Base-by-base conservation (phyloP, 202 grass and related monocot genomes). In the Carex arenaria region DNA sequence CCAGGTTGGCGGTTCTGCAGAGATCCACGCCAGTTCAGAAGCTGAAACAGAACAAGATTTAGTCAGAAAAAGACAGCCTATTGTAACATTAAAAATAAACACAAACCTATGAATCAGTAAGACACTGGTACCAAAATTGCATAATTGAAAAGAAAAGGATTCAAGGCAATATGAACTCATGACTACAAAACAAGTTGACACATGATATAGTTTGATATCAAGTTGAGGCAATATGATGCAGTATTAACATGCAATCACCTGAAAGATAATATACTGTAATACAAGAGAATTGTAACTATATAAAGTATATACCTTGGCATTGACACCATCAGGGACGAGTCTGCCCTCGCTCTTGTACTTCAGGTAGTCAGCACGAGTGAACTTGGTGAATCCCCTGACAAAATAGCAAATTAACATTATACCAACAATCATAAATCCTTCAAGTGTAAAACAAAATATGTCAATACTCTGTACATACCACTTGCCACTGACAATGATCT, bases 401-500 rank as follows among this genome's bases (percentile, higher is more conserved):
- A 60, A 5, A 3, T 55, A 80, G 34, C 8, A 75, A 3, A 65
- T 4, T 75, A 2, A 13, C 57, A 17, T 74, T 71, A 85, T 40
- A 32, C 55, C 10, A 4, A 13, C 74, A 89, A 78, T 22, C n/a
- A 17, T n/a, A 30, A 68, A 61, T 72, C n/a, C 17, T 30, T 7
- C 10, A 23, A 72, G 19, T 74, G 64, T 11, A 74, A 74, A 78
- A 43, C 34, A 5, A 17, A 13, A 85, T 47, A 64, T 77, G 13
- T 31, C 4, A 12, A 86, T 45, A 86, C 7, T 12, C 53, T 20
- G 32, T 20, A 12, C 74, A 72, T 84, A 91, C 92, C 90, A 94
- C 54, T 94, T 89, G 64, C 72, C 65, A 72, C 86, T 92, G 82
- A 88, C 59, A 55, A 92, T 94, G 82, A 94, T 87, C 88, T 87